Percentiles rank a stretch among this genome's conserved stretches.
These are phyloP conservation scores for Fusarium nodosum DNA, from an alignment of 2,329 filamentous ascomycete species.

Conservation along the genomic window DNA sequence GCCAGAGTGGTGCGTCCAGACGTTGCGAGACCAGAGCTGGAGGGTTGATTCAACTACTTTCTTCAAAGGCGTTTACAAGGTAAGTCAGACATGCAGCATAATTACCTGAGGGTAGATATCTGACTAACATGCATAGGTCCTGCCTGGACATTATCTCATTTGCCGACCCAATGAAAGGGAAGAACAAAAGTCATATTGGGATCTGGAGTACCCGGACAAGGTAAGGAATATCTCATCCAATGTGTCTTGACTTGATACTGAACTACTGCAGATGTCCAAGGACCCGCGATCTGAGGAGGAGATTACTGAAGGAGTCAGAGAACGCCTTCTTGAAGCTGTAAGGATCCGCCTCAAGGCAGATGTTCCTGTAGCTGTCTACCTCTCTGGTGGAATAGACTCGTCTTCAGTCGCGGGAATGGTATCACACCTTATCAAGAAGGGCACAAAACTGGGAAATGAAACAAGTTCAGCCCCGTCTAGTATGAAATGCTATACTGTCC, in stretches of 20 bases:
- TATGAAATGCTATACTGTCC: conserved; percentile 15
- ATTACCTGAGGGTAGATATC: rapidly evolving
- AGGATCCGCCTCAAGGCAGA: conserved; percentile 11
- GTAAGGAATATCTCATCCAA: not conserved
- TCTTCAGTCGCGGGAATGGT: conserved; percentile 14
- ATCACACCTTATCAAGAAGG: conserved; percentile 8
- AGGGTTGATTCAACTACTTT: conserved; percentile 7
- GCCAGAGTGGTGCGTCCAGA: conserved; percentile 1
- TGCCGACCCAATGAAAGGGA: not conserved
- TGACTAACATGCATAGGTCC: not conserved
- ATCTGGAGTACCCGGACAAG: conserved; percentile 15
- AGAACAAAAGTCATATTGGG: conserved; percentile 11
- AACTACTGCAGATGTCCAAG: not conserved
- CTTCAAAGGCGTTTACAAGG: conserved; percentile 6
- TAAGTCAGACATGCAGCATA: not conserved
- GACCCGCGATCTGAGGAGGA: not conserved
- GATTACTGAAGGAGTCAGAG: not conserved
- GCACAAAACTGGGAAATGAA: conserved; percentile 4
- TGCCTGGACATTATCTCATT: conserved; percentile 3
- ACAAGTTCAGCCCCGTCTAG: not conserved
- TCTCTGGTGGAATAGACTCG: conserved; percentile 6
- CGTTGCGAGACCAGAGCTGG: conserved; percentile 7
- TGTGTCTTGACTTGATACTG: not conserved
- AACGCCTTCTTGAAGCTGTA: conserved; percentile 5
- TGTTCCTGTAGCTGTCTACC: conserved; percentile 14